Conservation (phyloP, 331 rosid species). For the Telfairia occidentalis region DNA sequence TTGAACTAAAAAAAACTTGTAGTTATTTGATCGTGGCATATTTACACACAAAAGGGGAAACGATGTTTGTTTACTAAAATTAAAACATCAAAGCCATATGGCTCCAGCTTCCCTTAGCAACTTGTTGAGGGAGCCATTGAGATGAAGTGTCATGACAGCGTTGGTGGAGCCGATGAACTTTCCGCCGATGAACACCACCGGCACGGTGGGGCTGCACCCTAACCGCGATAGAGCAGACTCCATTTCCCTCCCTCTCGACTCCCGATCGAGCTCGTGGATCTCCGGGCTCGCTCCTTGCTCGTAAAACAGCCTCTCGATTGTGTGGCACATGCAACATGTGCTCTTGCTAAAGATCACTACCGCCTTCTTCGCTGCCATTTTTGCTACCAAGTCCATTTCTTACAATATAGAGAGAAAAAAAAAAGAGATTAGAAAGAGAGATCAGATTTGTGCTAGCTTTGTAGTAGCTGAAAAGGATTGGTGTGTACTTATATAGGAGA, state of each 20-base stretch:
- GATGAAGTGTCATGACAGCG: slow-evolving; percentile 86
- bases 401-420: neutral
- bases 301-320: slow-evolving; percentile 52
- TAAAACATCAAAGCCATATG: slow-evolving; percentile 51
- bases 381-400: slow-evolving; percentile 57
- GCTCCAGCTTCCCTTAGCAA: slow-evolving; percentile 80
- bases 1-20: too few species aligned
- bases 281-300: slow-evolving; percentile 81
- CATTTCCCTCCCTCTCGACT: slow-evolving; percentile 62
- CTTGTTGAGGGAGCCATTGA: slow-evolving; percentile 61
- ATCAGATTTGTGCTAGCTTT: neutral
- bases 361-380: slow-evolving; percentile 58
- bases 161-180: slow-evolving; percentile 80
- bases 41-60: neutral
- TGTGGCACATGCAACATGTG: slow-evolving; percentile 77
- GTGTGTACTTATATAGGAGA: neutral
- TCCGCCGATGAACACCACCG: slow-evolving; percentile 72
- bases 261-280: slow-evolving; percentile 64
- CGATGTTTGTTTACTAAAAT: neutral
- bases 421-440: neutral
- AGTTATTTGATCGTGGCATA: too few species aligned
- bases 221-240: slow-evolving; percentile 58
- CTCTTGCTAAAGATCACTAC: slow-evolving; percentile 92
- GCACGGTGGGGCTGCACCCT: slow-evolving; percentile 60
- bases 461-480: neutral